phyloP scores from a whole-genome alignment of 2,329 filamentous ascomycete species.

The Cercospora beticola region DNA sequence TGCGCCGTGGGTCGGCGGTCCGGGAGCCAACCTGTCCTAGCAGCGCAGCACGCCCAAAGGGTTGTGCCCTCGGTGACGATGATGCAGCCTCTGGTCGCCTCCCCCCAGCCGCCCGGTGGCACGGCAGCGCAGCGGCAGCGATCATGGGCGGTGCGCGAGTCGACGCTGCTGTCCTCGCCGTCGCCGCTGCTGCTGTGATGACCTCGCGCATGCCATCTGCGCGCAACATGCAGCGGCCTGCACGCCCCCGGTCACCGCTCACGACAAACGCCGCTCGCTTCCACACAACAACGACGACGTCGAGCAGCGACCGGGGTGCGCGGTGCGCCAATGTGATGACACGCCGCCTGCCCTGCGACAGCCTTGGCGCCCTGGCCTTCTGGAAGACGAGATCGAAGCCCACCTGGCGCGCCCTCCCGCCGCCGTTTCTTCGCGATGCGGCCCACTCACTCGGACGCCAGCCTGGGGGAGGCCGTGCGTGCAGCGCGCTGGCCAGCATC shows the following conservation, averaged over 20 bases:
- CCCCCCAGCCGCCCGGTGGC: background rate
- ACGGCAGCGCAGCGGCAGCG: background rate
- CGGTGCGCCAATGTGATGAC: background rate
- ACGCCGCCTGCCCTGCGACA: background rate
- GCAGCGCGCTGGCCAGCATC: background rate
- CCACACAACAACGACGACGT: background rate
- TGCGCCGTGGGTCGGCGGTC: conserved; percentile 3
- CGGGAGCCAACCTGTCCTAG: background rate
- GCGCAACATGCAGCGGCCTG: background rate
- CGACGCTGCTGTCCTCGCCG: background rate
- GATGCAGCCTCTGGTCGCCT: background rate
- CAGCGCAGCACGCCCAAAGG: background rate
- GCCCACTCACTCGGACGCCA: conserved; percentile 8
- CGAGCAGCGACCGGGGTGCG: background rate
- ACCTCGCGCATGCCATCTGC: background rate
- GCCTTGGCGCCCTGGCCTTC: conserved; percentile 3
- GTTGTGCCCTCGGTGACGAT: background rate
- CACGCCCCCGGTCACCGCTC: conserved; percentile 3
- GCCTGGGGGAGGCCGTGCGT: background rate
- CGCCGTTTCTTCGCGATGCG: conserved; percentile 11
- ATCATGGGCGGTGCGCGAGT: background rate
- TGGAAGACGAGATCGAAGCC: conserved; percentile 10
- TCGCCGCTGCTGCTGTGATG: background rate
- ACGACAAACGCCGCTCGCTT: background rate
- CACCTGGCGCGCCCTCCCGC: background rate